Base-by-base conservation (phyloP, 208 protist genomes). In the Trypanosoma vivax region DNA sequence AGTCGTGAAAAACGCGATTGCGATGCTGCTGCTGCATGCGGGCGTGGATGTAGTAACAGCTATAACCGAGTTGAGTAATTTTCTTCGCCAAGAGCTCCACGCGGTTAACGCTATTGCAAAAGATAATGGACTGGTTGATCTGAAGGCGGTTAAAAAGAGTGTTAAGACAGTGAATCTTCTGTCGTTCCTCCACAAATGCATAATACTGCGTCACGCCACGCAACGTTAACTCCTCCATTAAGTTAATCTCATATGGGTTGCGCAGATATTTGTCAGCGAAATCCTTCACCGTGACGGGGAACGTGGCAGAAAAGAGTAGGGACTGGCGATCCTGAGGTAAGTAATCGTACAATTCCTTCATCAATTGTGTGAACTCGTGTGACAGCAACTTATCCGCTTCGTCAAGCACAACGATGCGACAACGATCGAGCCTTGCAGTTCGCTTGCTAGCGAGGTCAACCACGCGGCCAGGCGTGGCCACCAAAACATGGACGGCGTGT, bases 71-170 rank as follows among this genome's bases (percentile, higher is more conserved):
- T 76, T 99, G 95, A 27, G 97, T 99, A 65, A 99, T 99, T 76
- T 99, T 98, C 79, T 98, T 98, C 6, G 97, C 96, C n/a, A 99
- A 83, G 21, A 99, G 80, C 79, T 99, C 97, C 33, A 99, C 97
- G 45, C 98, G 88, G 73, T 98, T 98, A 23, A 98, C 94, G 72
- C 90, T 98, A 80, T 99, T 99, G 78, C 98, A 99, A 77, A 99
- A 99, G 63, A 99, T 99, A 65, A 99, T 99, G 14, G 92, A 98
- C 79, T 99, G 98, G 76, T 99, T 99, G 83, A 99, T 99, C 68
- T 98, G 89, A 10, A 99, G 88, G 67, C 96, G 88, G 60, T 96
- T 97, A 72, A 99, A 99, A 19, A 99, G 92, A 33, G 97, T 99
- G 76, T 99, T 99, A 25, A 99, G 90, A 75, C 97, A 99, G 71